Conservation (phyloP, 2,329 filamentous ascomycete genomes). For the Xylariomycetidae sp. region DNA sequence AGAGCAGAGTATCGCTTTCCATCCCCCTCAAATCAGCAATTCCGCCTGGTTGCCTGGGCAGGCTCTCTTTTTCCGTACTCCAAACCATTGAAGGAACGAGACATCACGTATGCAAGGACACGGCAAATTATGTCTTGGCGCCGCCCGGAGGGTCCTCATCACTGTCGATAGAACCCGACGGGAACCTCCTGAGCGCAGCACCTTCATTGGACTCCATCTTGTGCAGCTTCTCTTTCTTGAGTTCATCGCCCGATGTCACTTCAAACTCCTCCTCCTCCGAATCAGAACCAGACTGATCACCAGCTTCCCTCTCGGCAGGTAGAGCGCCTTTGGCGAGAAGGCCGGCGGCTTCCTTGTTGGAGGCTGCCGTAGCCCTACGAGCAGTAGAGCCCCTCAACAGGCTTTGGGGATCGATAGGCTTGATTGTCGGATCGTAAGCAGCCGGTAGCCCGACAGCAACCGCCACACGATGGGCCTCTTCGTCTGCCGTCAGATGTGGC, state of each 20-base stretch:
- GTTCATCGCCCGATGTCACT: constrained; percentile 31
- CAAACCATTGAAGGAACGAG: too few species aligned
- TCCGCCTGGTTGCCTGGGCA: too few species aligned
- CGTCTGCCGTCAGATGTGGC: constrained; percentile 48
- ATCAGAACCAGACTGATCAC: constrained; percentile 28
- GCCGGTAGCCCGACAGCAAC: constrained; percentile 57
- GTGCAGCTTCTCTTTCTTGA: constrained; percentile 33
- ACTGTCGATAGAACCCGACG: constrained; percentile 28
- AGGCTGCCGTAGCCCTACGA: too few species aligned
- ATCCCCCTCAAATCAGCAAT: too few species aligned
- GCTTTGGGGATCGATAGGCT: constrained; percentile 38
- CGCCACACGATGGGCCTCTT: constrained; percentile 60
- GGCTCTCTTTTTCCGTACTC: too few species aligned
- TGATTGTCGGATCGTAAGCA: constrained; percentile 58
- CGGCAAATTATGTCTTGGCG: constrained; percentile 23
- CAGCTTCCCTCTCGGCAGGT: constrained; percentile 32
- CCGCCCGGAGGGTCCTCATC: constrained; percentile 29
- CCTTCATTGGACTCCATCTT: constrained; percentile 29
- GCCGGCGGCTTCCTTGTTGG: constrained; percentile 14
- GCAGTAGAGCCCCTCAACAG: constrained; percentile 22
- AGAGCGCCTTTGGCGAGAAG: constrained; percentile 29
- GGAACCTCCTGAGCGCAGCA: constrained; percentile 25
- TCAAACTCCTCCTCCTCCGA: constrained; percentile 37
- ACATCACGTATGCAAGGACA: too few species aligned
- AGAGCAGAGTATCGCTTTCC: too few species aligned